These are phyloP conservation scores for Annulohypoxylon bovei DNA, from an alignment of 495 filamentous ascomycete species.

Conservation along the genomic window DNA sequence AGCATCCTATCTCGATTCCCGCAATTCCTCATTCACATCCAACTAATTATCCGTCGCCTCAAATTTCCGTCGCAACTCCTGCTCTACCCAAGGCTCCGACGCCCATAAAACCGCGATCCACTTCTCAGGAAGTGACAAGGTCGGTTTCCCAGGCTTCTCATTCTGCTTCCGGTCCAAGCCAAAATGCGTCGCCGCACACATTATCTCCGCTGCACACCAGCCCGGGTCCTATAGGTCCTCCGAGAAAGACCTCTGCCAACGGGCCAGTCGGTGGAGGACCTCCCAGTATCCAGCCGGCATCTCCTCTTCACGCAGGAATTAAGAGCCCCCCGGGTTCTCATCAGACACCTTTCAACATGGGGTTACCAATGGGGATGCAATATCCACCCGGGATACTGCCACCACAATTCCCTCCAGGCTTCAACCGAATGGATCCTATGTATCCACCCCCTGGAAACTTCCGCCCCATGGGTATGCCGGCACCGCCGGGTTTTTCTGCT, in stretches of 20 bases:
- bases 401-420: constrained; percentile 50
- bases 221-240: constrained; percentile 61
- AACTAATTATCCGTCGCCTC: constrained; percentile 74
- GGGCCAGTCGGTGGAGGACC: constrained; percentile 32
- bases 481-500: constrained; percentile 60
- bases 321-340: constrained; percentile 60
- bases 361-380: constrained; percentile 53
- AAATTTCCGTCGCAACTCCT: constrained; percentile 79
- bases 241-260: constrained; percentile 53
- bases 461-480: constrained; percentile 66
- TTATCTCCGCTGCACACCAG: constrained; percentile 66
- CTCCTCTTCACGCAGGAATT: constrained; percentile 52
- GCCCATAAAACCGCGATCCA: constrained; percentile 76
- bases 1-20: constrained; percentile 63
- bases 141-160: constrained; percentile 73
- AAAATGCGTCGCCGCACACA: constrained; percentile 72
- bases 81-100: constrained; percentile 84
- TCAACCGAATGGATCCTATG: constrained; percentile 63
- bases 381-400: constrained; percentile 68
- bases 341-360: constrained; percentile 48
- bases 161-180: constrained; percentile 62
- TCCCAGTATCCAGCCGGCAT: constrained; percentile 45
- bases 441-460: constrained; percentile 64
- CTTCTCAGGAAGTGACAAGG: constrained; percentile 81
- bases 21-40: constrained; percentile 57